Evolutionary conservation across 306 rosid species (phyloP).

Genomic region (Prosopis cineraria): DNA sequence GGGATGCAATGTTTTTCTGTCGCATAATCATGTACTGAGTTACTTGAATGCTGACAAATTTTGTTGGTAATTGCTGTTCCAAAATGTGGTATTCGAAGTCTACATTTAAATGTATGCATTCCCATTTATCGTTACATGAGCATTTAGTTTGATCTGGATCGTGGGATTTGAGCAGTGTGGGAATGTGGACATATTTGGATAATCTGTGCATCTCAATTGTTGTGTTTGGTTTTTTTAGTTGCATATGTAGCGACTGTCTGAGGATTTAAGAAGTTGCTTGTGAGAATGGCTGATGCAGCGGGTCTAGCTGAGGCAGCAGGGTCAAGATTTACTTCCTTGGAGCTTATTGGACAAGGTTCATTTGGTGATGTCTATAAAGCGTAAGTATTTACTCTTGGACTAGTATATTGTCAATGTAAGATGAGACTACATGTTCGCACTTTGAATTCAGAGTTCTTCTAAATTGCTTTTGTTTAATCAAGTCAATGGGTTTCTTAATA

Average conservation of each 20-base stretch:
- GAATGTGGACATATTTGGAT: constrained; percentile 38
- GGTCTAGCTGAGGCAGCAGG: constrained; percentile 81
- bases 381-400: constrained; percentile 52
- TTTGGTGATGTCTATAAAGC: constrained; percentile 96
- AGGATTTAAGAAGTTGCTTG: constrained; percentile 40
- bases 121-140: constrained; percentile 24
- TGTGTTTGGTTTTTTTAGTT: constrained; percentile 40
- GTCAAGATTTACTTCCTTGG: constrained; percentile 78
- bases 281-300: constrained; percentile 77
- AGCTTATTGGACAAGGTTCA: constrained; percentile 95
- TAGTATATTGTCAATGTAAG: background rate
- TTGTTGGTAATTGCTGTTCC: constrained; percentile 38
- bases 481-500: constrained; percentile 2
- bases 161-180: constrained; percentile 37
- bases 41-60: constrained; percentile 20
- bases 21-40: constrained; percentile 24
- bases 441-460: constrained; percentile 20
- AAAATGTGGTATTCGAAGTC: constrained; percentile 40
- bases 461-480: constrained; percentile 26
- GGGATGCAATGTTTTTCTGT: constrained; percentile 20
- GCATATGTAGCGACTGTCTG: constrained; percentile 31
- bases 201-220: constrained; percentile 22
- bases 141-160: constrained; percentile 38
- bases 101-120: constrained; percentile 18
- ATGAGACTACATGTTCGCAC: constrained; percentile 13